Conservation (phyloP, 2,329 filamentous ascomycete genomes). For the Cladorrhinum sp. region DNA sequence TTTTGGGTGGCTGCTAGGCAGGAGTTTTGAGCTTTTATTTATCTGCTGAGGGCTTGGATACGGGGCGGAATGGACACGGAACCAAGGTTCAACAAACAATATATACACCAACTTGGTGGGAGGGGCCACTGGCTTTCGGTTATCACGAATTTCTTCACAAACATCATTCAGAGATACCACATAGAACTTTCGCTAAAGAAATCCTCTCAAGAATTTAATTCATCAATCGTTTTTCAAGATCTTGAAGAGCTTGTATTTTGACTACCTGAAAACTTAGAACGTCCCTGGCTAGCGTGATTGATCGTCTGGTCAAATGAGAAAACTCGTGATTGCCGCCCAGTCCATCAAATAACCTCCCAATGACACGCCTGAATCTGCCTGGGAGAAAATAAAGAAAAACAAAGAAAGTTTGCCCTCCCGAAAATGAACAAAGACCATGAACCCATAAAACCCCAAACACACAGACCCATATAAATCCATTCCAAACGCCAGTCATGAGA, state of each 20-base stretch:
- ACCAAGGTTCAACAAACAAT: not conserved
- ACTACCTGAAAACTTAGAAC: too few relatives aligned
- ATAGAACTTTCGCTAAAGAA: constrained; percentile 25
- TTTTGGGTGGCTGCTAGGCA: not conserved
- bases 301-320: too few relatives aligned
- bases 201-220: not conserved
- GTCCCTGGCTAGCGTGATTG: too few relatives aligned
- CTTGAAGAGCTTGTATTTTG: too few relatives aligned
- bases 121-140: not conserved
- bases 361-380: too few relatives aligned
- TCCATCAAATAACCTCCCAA: too few relatives aligned
- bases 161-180: constrained; percentile 21
- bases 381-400: not conserved
- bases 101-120: not conserved
- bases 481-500: not conserved
- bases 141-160: not conserved
- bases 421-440: not conserved
- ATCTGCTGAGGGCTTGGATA: not conserved
- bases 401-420: not conserved
- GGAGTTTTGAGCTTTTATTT: not conserved
- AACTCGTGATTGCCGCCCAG: too few relatives aligned
- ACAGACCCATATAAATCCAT: not conserved
- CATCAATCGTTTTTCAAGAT: not conserved
- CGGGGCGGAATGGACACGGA: not conserved
- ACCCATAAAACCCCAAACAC: not conserved